Conservation (phyloP, 495 filamentous ascomycete species). For the Penicillium cosmopolitanum region DNA sequence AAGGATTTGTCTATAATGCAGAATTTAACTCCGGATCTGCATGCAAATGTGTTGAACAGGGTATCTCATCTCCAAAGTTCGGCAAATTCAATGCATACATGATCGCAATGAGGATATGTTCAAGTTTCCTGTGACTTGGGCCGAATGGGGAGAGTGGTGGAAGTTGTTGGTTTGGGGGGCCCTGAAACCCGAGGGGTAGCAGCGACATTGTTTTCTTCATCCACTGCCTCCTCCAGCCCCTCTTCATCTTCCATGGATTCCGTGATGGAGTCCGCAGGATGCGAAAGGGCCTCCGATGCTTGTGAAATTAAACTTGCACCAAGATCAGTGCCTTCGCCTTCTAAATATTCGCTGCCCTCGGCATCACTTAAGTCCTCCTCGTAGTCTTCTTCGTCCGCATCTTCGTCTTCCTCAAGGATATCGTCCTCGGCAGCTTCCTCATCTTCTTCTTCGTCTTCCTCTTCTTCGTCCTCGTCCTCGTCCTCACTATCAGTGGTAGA, state of each 20-base stretch:
- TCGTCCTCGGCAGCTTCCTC: conserved; percentile 45
- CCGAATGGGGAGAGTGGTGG: conserved; percentile 28
- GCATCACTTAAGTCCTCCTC: conserved; percentile 43
- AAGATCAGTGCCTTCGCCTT: conserved; percentile 47
- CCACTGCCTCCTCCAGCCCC: conserved; percentile 8
- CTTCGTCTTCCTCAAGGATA: conserved; percentile 45
- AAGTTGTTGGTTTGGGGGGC: not conserved
- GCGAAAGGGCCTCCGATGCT: conserved; percentile 53
- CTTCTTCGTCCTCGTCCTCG: conserved; percentile 48
- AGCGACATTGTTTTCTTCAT: conserved; percentile 23
- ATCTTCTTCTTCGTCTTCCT: conserved; percentile 42
- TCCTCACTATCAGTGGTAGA: conserved; percentile 74
- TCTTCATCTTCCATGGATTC: conserved; percentile 37
- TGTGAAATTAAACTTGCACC: conserved; percentile 65
- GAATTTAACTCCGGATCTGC: conserved; percentile 25
- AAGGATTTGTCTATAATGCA: conserved; percentile 22
- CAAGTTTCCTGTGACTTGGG: conserved; percentile 23
- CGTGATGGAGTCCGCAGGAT: conserved; percentile 46
- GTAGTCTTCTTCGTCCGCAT: conserved; percentile 46
- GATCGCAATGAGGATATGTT: conserved; percentile 16
- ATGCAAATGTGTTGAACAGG: conserved; percentile 34
- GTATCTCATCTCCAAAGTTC: conserved; percentile 21
- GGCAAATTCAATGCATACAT: conserved; percentile 18
- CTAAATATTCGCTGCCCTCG: conserved; percentile 47
- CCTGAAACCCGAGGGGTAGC: conserved; percentile 1